Percentiles rank a stretch among this genome's conserved stretches.
These are phyloP conservation scores for Neltuma alba DNA, from an alignment of 306 rosid species.

Conservation along the genomic window DNA sequence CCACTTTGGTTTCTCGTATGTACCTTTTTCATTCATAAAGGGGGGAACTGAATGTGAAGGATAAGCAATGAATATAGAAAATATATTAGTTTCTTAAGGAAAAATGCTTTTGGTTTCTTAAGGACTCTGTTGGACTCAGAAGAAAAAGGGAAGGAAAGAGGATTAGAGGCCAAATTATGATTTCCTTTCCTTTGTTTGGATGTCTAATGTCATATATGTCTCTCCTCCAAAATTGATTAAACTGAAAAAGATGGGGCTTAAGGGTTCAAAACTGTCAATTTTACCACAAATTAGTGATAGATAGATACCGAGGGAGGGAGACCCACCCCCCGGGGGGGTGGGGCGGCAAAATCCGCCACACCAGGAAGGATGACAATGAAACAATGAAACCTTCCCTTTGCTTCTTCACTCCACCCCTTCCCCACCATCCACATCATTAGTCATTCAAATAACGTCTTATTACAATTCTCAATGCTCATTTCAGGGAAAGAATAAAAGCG, in stretches of 20 bases:
- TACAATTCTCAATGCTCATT: constrained; percentile 6
- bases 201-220: neutral
- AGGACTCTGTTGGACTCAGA: neutral
- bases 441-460: neutral
- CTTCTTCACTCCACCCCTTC: neutral
- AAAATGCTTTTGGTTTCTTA: constrained; percentile 18
- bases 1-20: neutral
- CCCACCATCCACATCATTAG: neutral
- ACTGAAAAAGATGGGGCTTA: neutral
- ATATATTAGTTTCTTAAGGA: neutral
- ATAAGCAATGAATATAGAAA: constrained; percentile 19
- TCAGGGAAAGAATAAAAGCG: constrained; percentile 2
- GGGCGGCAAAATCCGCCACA: no score
- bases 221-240: neutral
- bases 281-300: no score
- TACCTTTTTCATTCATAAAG: constrained; percentile 11
- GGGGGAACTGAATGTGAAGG: constrained; percentile 4
- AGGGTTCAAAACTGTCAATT: neutral
- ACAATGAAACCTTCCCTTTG: neutral
- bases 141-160: neutral
- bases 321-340: no score
- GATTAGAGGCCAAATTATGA: no score
- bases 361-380: neutral
- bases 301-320: no score
- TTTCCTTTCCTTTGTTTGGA: neutral